Conservation (phyloP, 352 stramenopile species). For the Globisporangium cylindrosporum region DNA sequence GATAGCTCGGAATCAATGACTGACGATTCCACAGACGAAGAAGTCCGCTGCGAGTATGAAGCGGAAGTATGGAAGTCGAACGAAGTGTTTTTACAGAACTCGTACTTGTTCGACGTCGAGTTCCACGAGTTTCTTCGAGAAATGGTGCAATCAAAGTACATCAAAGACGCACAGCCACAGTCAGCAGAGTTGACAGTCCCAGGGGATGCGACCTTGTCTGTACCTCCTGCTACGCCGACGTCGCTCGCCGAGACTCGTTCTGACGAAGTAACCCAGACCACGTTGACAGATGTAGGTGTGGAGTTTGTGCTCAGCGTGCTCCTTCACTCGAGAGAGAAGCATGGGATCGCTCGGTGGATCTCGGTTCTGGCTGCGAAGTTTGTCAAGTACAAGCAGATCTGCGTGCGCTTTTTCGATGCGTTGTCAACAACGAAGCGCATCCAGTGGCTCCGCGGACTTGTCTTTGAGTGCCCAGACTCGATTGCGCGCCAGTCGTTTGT, state of each 20-base stretch:
- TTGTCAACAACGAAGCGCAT: conserved; percentile 53
- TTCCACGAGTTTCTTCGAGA: conserved; percentile 94
- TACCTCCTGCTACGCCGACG: conserved; percentile 23
- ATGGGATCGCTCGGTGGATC: conserved; percentile 83
- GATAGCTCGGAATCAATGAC: conserved; percentile 25
- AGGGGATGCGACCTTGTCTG: conserved; percentile 9
- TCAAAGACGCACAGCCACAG: conserved; percentile 39
- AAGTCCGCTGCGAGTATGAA: conserved; percentile 78
- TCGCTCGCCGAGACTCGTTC: conserved; percentile 16
- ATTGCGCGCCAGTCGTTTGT: conserved; percentile 87
- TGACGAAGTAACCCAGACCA: conserved; percentile 63
- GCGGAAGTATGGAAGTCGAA: conserved; percentile 93
- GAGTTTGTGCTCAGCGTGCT: conserved; percentile 88
- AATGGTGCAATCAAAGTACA: conserved; percentile 83
- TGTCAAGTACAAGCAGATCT: conserved; percentile 62
- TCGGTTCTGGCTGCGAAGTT: conserved; percentile 76
- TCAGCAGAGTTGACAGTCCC: conserved; percentile 11
- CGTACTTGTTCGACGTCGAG: conserved; percentile 94
- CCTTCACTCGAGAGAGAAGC: conserved; percentile 86
- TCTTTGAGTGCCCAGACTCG: conserved; percentile 85
- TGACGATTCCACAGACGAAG: conserved; percentile 19
- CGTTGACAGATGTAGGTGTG: conserved; percentile 76
- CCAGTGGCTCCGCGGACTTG: conserved; percentile 57
- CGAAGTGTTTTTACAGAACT: conserved; percentile 92
- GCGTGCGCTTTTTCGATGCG: conserved; percentile 61